Percentiles rank a stretch among this genome's conserved stretches.
phyloP scores from a whole-genome alignment of 1,284 basidiomycete species.

The Amylostereum chailletii region DNA sequence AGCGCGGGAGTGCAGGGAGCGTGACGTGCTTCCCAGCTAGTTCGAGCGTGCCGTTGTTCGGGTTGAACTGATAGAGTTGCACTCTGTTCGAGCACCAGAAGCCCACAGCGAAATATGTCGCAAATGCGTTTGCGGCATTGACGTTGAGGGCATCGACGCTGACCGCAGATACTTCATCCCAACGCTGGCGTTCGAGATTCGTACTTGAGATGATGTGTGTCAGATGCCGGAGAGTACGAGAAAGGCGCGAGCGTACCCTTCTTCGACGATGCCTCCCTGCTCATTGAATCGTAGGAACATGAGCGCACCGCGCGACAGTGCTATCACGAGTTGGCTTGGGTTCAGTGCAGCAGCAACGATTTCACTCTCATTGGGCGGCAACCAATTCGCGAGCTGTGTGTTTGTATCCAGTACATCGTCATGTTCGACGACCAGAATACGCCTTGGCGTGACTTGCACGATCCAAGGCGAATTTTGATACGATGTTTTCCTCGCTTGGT shows the following conservation, averaged over 20 bases:
- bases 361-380: constrained; percentile 16
- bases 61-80: constrained; percentile 44
- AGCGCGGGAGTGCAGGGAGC: constrained; percentile 57
- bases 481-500: constrained; percentile 17
- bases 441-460: constrained; percentile 64
- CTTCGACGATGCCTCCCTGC: no score
- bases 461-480: constrained; percentile 49
- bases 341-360: constrained; percentile 66
- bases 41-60: constrained; percentile 24
- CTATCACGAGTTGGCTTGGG: constrained; percentile 59
- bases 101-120: constrained; percentile 49
- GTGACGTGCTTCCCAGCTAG: constrained; percentile 34
- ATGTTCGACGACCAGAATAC: constrained; percentile 46
- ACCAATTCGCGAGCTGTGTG: constrained; percentile 25
- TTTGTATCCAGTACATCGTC: constrained; percentile 29
- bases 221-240: not conserved
- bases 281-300: constrained; percentile 24
- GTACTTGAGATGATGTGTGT: not conserved
- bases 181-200: no score
- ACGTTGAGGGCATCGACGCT: constrained; percentile 48
- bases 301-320: constrained; percentile 41
- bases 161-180: constrained; percentile 53
- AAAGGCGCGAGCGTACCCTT: no score
- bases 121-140: constrained; percentile 29
- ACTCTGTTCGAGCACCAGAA: constrained; percentile 74